Base-by-base conservation (phyloP, 2,329 filamentous ascomycete species). In the Fusarium paranaense region DNA sequence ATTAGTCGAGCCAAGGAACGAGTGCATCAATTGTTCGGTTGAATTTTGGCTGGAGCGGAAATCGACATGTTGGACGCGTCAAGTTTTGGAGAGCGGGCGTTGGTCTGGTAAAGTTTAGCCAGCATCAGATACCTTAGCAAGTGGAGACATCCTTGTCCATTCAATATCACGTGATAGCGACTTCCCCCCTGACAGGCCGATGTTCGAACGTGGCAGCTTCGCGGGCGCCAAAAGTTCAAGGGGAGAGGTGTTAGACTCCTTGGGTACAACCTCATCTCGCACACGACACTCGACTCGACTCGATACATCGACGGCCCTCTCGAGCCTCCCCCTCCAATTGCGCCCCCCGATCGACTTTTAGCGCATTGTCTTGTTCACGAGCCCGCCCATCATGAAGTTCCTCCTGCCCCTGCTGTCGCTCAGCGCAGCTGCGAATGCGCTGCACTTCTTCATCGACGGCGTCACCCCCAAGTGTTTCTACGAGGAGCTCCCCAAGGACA, bases 401-500 rank as follows among this genome's bases (percentile, higher is more conserved):
- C 83, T 93, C 80, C 86, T 94, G 71, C 85, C 93, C 69, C 84
- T 94, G 76, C 87, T 95, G 80, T 87, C 92, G 71, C 87, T 95
- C 83, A 85, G 86, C 83, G 85, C 88, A 66, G 85, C 89, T 69
- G 91, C 93, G 72, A 93, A 95, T 82, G 95, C 95, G 66, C 90
- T 99, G 68, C 96, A 97, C 91, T 97, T 99, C 89, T 98, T 94
- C 87, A 92, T 98, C 83, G 95, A 98, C 82, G 94, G 93, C 80
- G 89, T 90, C 59, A 87, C 90, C 75, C 93, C 94, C 77, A 98
- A 97, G 86, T 99, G 97, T 86, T 99, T 99, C 91, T 97, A 94
- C 86, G 97, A 99, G 87, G 96, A 98, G 85, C 90, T 99, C 69
- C 95, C 97, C 76, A 98, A 98, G 88, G 96, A 98, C 84, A 98